phyloP scores from a whole-genome alignment of 108 stramenopile species.

The Pseudonitzschia pungens region DNA sequence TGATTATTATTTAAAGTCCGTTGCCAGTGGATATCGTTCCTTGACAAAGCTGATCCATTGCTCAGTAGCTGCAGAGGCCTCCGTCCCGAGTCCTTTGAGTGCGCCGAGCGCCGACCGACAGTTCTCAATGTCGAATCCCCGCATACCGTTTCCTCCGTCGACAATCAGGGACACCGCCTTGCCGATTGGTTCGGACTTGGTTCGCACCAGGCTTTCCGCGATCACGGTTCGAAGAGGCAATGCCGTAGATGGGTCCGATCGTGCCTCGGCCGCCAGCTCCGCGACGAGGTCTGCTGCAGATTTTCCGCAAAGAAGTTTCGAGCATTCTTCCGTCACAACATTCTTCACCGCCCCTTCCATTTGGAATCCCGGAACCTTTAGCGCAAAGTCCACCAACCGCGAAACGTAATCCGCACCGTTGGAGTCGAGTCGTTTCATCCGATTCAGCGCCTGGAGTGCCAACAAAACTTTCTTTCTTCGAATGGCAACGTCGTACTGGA shows the following conservation, averaged over 20 bases:
- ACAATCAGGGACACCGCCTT: conserved; percentile 32
- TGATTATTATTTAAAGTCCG: conserved; percentile 25
- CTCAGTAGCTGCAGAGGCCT: conserved; percentile 20
- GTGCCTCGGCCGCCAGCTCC: conserved; percentile 39
- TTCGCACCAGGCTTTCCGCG: conserved; percentile 58
- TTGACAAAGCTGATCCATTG: conserved; percentile 41
- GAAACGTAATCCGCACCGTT: conserved; percentile 47
- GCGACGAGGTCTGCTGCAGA: conserved; percentile 53
- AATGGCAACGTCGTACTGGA: conserved; percentile 90
- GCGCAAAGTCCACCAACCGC: conserved; percentile 69
- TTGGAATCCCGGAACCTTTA: conserved; percentile 27
- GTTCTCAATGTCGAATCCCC: conserved; percentile 48
- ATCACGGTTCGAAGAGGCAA: conserved; percentile 59
- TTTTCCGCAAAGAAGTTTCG: conserved; percentile 46
- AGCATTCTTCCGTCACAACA: conserved; percentile 51
- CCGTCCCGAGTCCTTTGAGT: conserved; percentile 43
- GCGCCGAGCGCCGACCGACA: conserved; percentile 48
- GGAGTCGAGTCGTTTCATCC: conserved; percentile 49
- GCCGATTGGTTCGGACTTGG: conserved; percentile 20
- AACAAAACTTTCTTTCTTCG: conserved; percentile 86
- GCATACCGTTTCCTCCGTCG: conserved; percentile 51
- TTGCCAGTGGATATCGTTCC: conserved; percentile 33
- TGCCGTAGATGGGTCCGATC: conserved; percentile 30
- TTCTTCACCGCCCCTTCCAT: conserved; percentile 32
- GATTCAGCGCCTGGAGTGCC: conserved; percentile 83